These are phyloP conservation scores for Vaccinium vitisidaea DNA, from an alignment of 148 eudicot genomes.

Conservation along the genomic window DNA sequence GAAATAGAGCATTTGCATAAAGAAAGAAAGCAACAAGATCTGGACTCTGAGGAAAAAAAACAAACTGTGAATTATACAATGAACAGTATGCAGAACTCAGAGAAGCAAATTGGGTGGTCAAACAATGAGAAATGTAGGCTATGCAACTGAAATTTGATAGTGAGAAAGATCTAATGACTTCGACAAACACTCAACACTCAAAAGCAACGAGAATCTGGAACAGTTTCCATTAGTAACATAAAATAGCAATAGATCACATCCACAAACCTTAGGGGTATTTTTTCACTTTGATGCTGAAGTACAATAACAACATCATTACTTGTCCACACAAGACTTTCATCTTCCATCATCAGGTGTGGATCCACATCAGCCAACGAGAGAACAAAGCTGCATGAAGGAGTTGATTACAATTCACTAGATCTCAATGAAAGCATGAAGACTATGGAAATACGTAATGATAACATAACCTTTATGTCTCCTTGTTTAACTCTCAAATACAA, in stretches of 20 bases:
- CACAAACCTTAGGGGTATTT: constrained; percentile 77
- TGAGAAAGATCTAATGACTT: neutral
- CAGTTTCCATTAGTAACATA: neutral
- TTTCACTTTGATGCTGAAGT: constrained; percentile 83
- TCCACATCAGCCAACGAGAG: constrained; percentile 95
- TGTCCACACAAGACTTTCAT: constrained; percentile 95
- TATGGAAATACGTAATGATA: neutral
- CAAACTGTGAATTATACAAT: neutral
- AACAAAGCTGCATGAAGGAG: constrained; percentile 64
- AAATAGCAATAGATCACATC: neutral
- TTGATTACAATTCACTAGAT: neutral
- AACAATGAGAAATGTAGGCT: neutral
- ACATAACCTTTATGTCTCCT: neutral
- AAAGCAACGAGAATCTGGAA: neutral
- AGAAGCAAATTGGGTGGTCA: neutral
- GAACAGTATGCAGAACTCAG: neutral
- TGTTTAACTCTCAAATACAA: neutral
- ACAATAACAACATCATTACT: constrained; percentile 90
- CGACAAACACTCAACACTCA: neutral
- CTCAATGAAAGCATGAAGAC: neutral
- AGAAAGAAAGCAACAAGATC: neutral
- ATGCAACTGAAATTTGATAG: constrained; percentile 7
- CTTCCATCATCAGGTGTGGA: constrained; percentile 94
- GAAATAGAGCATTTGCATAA: neutral
- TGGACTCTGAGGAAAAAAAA: neutral